phyloP scores from a whole-genome alignment of 2,329 filamentous ascomycete genomes.

The Claviceps paspali region DNA sequence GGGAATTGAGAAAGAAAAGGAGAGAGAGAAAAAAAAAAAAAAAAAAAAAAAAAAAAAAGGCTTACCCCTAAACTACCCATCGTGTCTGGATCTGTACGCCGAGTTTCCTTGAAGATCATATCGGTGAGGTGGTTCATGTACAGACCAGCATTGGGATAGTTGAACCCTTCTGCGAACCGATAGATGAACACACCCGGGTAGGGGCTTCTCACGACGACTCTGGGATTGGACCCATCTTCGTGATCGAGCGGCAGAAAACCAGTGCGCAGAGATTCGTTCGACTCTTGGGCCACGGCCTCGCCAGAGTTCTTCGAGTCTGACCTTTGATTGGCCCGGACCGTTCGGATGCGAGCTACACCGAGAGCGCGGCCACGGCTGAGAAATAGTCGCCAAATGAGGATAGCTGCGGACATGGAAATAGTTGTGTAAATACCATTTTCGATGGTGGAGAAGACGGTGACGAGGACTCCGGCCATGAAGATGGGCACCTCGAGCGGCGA shows the following conservation, averaged over 20 bases:
- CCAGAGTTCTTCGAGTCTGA: slow-evolving; percentile 4
- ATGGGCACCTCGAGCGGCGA: slow-evolving; percentile 70
- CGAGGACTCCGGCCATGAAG: slow-evolving; percentile 72
- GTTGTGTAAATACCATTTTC: slow-evolving; percentile 81
- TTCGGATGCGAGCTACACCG: slow-evolving; percentile 68
- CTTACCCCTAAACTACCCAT: slow-evolving; percentile 32
- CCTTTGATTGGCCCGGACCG: slow-evolving; percentile 48
- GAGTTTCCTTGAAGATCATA: slow-evolving; percentile 28
- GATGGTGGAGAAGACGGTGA: slow-evolving; percentile 68
- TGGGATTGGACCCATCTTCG: slow-evolving; percentile 35
- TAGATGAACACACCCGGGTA: slow-evolving; percentile 41
- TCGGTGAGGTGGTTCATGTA: slow-evolving; percentile 34
- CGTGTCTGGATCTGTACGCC: slow-evolving; percentile 26
- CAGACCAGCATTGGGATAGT: slow-evolving; percentile 37
- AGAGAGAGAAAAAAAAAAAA: too few species aligned
- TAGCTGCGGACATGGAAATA: slow-evolving; percentile 50
- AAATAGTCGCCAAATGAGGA: slow-evolving; percentile 64
- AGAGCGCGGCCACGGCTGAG: slow-evolving; percentile 68
- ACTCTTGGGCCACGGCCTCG: slow-evolving; percentile 28
- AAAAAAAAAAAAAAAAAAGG: slow-evolving; percentile 5
- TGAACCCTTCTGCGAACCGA: slow-evolving; percentile 39
- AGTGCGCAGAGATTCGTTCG: slow-evolving; percentile 23
- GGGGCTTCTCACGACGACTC: slow-evolving; percentile 27
- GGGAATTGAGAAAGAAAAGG: too few species aligned
- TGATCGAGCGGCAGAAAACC: slow-evolving; percentile 33